These are phyloP conservation scores for Linum lewisii DNA, from an alignment of 345 rosid genomes.

Conservation along the genomic window DNA sequence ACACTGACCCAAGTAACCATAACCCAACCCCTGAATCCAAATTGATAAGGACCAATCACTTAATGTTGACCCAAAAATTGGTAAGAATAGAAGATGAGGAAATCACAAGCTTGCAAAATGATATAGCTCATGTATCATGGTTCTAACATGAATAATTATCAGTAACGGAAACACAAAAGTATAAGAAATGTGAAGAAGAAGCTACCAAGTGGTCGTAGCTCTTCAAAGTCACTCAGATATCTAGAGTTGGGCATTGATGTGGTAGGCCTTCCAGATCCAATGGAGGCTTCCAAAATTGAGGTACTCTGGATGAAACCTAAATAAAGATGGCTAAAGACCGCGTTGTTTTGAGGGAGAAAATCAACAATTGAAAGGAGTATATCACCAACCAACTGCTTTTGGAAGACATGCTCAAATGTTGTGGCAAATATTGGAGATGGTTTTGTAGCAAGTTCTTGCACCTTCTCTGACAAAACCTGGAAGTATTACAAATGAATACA, in stretches of 20 bases:
- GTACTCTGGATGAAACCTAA: constrained; percentile 60
- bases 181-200: constrained; percentile 2
- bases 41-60: too few species aligned
- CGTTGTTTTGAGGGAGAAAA: constrained; percentile 3
- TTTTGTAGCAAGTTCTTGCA: constrained; percentile 59
- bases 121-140: too few species aligned
- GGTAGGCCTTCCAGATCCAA: constrained; percentile 42
- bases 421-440: constrained; percentile 50
- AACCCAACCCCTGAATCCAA: too few species aligned
- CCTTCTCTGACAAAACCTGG: constrained; percentile 68
- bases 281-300: constrained; percentile 83
- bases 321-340: constrained; percentile 11
- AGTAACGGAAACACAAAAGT: neutral
- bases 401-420: constrained; percentile 68
- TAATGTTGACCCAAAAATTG: too few species aligned
- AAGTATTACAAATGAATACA: constrained; percentile 16
- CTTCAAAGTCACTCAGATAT: constrained; percentile 91
- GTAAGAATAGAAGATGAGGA: too few species aligned
- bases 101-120: too few species aligned
- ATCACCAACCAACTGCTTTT: constrained; percentile 47
- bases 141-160: neutral
- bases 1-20: too few species aligned
- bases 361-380: constrained; percentile 6
- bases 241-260: constrained; percentile 62
- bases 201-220: constrained; percentile 80